Evolutionary conservation across 371 early-diverging fungal species (phyloP), one percentile per base, ranked within the genome.

Genomic region (Syncephalastrum monosporum): DNA sequence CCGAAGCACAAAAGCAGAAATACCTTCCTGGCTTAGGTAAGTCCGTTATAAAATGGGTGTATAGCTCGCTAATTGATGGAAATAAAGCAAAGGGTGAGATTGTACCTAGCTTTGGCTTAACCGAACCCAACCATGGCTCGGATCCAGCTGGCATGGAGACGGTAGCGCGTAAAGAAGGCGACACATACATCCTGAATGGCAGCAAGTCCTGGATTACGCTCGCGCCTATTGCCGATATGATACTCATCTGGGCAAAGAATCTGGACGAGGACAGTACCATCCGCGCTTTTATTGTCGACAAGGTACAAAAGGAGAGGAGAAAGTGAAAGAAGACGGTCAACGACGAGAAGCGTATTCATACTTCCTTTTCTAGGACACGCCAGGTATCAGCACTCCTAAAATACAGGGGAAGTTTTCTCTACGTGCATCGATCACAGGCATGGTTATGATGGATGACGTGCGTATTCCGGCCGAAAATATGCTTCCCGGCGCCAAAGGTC

Each of bases 401-500:
- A 97, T 98, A 61, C 80, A 97, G 59, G 98, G 97, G 60, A 98
- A 98, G 69, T 88, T 97, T 73, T 92, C 96, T 3, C 84, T 97
- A n/a, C 82, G 98, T 43, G 97, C 98, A 8, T 95, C 96, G 2
- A 82, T 85, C 60, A 98, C 98, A 2, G 98, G 98, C 44, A 96
- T 96, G 97, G 96, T 98, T 66, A 88, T 93, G 89, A 95, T 97
- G 96, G 98, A 97, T 61, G 89, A 94, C 45, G 97, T 97, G n/a
- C 85, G 86, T 57, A 90, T 97, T 5, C 95, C 97, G 0, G 84
- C 68, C 6, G 93, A 90, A 56, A 93, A 94, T 71, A 76, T 97
- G 74, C 76, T 97, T 27, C 95, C 96, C 42, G 82, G 87, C 21
- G 96, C 90, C 10, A 75, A 83, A 45, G 97, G 97, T 3, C 82